Base-by-base conservation (phyloP, 257 asterid genomes). In the Rubia yunnanensis region DNA sequence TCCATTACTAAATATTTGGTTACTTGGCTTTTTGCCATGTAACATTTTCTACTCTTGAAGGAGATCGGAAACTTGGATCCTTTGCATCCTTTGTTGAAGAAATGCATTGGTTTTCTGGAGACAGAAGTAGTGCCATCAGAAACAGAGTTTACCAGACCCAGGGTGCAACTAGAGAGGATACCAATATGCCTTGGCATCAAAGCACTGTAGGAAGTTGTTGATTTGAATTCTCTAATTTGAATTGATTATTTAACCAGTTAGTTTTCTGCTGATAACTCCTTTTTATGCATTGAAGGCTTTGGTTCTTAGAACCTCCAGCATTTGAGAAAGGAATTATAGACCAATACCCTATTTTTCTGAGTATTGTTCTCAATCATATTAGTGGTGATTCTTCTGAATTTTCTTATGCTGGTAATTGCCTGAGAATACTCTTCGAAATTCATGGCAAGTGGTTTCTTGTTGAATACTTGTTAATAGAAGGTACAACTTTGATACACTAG, bases 171-270 rank as follows among this genome's bases (percentile, higher is more conserved):
- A 81, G 97, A 92, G 69, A 86, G 87, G 58, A 65, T 79, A 67
- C 74, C 99, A 71, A 94, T 92, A 74, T 92, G 99, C 97, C 94
- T 92, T 78, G 97, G 99, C 82, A 87, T 92, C 84, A 92, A 92
- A 82, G 85, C 95, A 81, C 72, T 92, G 99, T 92, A 89, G 82
- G 99, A 80, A 79, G 78, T 81, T 73, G 81, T 80, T 78, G 74
- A 66, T 80, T 69, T 66, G 59, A 22, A 65, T n/a, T n/a, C n/a
- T n/a, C n/a, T n/a, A n/a, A 44, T 67, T 71, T 52, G 70, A 68
- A 65, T 74, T 63, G 59, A 65, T 67, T 60, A 34, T 68, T 50
- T 68, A 53, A 26, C 55, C 46, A 60, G 13, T 65, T 28, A 50
- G 69, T 65, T 27, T 75, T 73, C 78, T 49, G 53, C 82, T 74